Evolutionary conservation across 179 eudicot genomes (phyloP).

Genomic region (Camellia oleifera): DNA sequence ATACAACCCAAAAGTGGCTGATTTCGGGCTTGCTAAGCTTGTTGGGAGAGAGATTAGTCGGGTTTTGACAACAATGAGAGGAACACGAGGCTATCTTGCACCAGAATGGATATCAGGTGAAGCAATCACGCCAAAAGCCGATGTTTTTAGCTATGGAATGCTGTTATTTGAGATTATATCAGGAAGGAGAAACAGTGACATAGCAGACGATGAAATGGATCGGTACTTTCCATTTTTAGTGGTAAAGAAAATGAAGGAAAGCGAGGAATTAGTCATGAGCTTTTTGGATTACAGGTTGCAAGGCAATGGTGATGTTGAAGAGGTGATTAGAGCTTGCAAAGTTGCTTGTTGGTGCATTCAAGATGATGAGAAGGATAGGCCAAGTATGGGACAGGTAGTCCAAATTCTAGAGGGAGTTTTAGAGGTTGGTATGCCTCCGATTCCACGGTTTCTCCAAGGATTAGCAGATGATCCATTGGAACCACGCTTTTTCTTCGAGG

Average conservation of each 20-base stretch:
- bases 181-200: slow-evolving; percentile 48
- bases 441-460: slow-evolving; percentile 25
- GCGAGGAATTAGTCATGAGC: slow-evolving; percentile 27
- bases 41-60: slow-evolving; percentile 63
- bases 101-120: slow-evolving; percentile 74
- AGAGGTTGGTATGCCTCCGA: slow-evolving; percentile 55
- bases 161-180: slow-evolving; percentile 56
- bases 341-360: slow-evolving; percentile 71
- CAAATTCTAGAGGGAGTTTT: slow-evolving; percentile 61
- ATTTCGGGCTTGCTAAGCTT: slow-evolving; percentile 73
- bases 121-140: slow-evolving; percentile 61
- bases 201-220: neutral
- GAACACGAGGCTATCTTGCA: slow-evolving; percentile 69
- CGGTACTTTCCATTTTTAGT: slow-evolving; percentile 21
- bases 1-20: slow-evolving; percentile 53
- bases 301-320: slow-evolving; percentile 35
- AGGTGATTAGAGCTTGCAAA: slow-evolving; percentile 37
- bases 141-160: slow-evolving; percentile 73
- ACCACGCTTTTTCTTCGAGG: too few species aligned
- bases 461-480: too few species aligned
- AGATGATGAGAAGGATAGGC: slow-evolving; percentile 47
- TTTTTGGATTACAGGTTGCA: slow-evolving; percentile 41
- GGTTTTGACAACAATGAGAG: slow-evolving; percentile 69
- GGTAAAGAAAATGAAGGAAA: slow-evolving; percentile 30
- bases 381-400: slow-evolving; percentile 59